Percentiles rank a stretch among this genome's conserved stretches.
Evolutionary conservation across 139 green algal genomes (phyloP).

Genomic region (Tetraselmis striata): DNA sequence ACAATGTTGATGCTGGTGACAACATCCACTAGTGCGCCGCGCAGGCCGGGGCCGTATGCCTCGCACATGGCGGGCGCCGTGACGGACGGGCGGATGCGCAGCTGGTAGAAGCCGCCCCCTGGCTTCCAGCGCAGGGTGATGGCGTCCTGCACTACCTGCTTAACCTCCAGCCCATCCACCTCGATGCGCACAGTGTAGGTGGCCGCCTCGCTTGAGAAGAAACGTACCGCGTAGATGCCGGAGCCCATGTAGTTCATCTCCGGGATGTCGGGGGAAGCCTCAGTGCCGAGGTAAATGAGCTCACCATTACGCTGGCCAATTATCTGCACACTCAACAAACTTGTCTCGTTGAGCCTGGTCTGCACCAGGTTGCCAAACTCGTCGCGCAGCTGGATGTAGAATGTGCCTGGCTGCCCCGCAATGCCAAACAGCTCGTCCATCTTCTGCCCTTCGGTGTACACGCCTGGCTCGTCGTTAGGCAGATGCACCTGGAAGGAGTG

Average conservation of each 20-base stretch:
- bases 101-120: not conserved
- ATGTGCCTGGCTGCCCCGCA: not conserved
- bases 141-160: not conserved
- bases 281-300: not conserved
- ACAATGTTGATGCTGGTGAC: not conserved
- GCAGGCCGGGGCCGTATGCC: conserved; percentile 1
- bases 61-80: conserved; percentile 3
- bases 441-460: not conserved
- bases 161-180: not conserved
- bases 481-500: not conserved
- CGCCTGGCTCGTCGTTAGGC: not conserved
- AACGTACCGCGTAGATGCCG: not conserved
- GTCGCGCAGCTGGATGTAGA: conserved; percentile 11
- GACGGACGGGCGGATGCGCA: not conserved
- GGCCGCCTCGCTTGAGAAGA: not conserved
- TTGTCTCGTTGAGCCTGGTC: not conserved
- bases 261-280: not conserved
- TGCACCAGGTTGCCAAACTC: conserved; percentile 7
- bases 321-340: not conserved
- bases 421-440: not conserved
- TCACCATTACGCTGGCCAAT: not conserved
- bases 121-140: conserved; percentile 1
- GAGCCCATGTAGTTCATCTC: conserved; percentile 7
- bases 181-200: conserved; percentile 2
- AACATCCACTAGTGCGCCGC: not conserved